These are phyloP conservation scores for Microbotryum lychnidis-dioicae DNA, from an alignment of 1,284 basidiomycete genomes.

Conservation along the genomic window DNA sequence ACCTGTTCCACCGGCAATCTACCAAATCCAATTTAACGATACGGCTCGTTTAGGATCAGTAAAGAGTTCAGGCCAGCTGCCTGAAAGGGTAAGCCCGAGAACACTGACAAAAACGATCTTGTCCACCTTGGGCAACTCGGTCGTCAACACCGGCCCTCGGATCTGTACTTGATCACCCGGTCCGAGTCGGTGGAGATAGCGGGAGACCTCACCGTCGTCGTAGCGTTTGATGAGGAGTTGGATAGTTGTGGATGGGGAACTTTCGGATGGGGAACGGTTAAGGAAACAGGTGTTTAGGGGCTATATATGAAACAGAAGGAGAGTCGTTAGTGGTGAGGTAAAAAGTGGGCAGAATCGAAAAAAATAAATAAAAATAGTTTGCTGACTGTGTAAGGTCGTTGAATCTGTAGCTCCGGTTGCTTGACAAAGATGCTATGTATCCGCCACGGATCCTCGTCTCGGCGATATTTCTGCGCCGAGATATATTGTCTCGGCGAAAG, in stretches of 20 bases:
- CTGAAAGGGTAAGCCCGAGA: neutral
- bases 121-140: constrained; percentile 53
- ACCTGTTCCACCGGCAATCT: constrained; percentile 77
- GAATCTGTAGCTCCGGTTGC: constrained; percentile 80
- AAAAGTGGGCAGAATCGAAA: no score
- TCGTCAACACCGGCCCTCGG: constrained; percentile 66
- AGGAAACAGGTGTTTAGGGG: constrained; percentile 66
- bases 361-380: no score
- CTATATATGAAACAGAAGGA: constrained; percentile 1
- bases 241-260: constrained; percentile 1
- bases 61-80: no score
- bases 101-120: constrained; percentile 62
- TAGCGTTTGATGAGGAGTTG: constrained; percentile 45
- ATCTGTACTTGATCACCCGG: constrained; percentile 61
- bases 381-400: constrained; percentile 60
- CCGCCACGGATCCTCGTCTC: constrained; percentile 39
- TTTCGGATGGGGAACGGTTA: constrained; percentile 41
- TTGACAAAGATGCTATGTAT: constrained; percentile 73
- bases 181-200: constrained; percentile 65
- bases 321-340: no score
- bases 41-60: neutral
- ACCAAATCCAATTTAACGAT: neutral
- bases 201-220: constrained; percentile 65
- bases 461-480: constrained; percentile 8
- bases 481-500: constrained; percentile 35